A percentile compares a stretch with the other conserved stretches of the same genome.
Evolutionary conservation across 805 yeast species (phyloP).

Genomic region (Nakazawaea holstii): DNA sequence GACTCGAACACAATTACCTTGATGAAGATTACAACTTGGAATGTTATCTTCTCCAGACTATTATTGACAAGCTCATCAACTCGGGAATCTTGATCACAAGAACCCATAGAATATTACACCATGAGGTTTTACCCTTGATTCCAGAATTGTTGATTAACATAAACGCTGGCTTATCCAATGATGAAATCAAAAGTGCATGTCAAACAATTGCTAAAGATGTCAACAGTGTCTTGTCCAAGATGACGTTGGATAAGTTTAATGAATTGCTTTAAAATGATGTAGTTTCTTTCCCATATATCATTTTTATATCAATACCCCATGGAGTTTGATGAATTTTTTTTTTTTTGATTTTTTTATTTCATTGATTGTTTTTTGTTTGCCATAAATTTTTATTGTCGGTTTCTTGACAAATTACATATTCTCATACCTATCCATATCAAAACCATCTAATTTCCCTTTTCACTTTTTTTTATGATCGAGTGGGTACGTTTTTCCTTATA

Average conservation of each 20-base stretch:
- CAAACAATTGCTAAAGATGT: conserved; percentile 28
- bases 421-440: too few relatives aligned
- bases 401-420: too few relatives aligned
- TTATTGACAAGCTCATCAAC: conserved; percentile 52
- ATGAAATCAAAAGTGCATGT: conserved; percentile 40
- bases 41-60: conserved; percentile 56
- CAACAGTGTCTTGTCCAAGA: conserved; percentile 14
- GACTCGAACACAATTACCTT: conserved; percentile 35
- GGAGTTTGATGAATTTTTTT: too few relatives aligned
- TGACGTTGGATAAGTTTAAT: conserved; percentile 11
- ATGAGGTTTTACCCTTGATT: conserved; percentile 65
- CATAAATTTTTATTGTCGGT: too few relatives aligned
- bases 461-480: too few relatives aligned
- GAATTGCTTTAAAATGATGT: neutral
- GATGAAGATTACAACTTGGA: conserved; percentile 44
- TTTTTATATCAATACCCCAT: too few relatives aligned
- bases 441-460: too few relatives aligned
- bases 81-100: conserved; percentile 53
- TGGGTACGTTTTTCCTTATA: too few relatives aligned
- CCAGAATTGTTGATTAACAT: conserved; percentile 54
- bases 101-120: conserved; percentile 58
- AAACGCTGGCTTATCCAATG: conserved; percentile 38
- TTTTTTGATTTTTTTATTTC: too few relatives aligned
- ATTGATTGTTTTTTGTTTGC: too few relatives aligned
- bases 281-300: too few relatives aligned